Percentiles rank a stretch among this genome's conserved stretches.
These are phyloP conservation scores for Aspergillus affinis DNA, from an alignment of 495 filamentous ascomycete species.

Conservation along the genomic window DNA sequence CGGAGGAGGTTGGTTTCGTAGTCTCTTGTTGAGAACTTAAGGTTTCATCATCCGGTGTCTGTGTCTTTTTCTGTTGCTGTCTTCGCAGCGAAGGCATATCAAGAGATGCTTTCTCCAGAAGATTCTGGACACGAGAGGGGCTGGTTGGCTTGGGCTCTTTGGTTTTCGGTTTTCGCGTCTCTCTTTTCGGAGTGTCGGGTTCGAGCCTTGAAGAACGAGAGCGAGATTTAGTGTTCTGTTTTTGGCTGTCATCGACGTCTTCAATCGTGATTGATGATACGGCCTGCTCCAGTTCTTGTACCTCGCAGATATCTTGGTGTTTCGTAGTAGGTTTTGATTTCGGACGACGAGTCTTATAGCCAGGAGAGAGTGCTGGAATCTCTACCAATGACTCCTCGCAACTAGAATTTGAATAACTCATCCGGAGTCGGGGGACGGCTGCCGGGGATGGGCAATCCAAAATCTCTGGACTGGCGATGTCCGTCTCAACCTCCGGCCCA, in stretches of 20 bases:
- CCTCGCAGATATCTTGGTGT: neutral
- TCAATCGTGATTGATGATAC: conserved; percentile 17
- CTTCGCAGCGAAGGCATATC: conserved; percentile 4
- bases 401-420: conserved; percentile 24
- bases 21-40: neutral
- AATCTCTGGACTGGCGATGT: conserved; percentile 9
- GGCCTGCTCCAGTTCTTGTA: conserved; percentile 24
- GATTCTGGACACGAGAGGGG: conserved; percentile 5
- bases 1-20: neutral
- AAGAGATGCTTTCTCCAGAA: conserved; percentile 2
- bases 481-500: conserved; percentile 21
- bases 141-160: neutral
- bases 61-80: neutral
- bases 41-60: neutral
- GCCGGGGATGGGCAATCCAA: conserved; percentile 9
- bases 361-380: conserved; percentile 6
- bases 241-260: neutral
- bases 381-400: conserved; percentile 9
- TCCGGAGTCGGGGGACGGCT: conserved; percentile 9
- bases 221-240: conserved; percentile 4
- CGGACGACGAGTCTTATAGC: conserved; percentile 7
- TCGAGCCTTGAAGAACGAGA: neutral
- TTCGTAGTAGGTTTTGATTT: conserved; percentile 1
- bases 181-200: neutral
- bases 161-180: neutral